phyloP scores from a whole-genome alignment of 352 stramenopile species.

The Pythium chondricola region DNA sequence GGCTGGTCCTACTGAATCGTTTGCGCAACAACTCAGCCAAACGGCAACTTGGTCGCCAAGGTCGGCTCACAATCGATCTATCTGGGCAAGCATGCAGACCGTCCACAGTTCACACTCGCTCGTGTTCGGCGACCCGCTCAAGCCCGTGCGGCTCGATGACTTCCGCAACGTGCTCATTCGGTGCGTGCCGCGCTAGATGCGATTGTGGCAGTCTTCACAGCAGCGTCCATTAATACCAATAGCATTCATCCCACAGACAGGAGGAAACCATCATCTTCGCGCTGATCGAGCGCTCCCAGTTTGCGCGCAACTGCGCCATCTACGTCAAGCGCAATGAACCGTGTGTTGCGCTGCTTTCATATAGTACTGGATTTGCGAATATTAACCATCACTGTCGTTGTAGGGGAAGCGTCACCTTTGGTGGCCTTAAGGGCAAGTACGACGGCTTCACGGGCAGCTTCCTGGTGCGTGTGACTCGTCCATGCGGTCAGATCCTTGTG shows the following conservation, averaged over 20 bases:
- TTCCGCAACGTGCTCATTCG: conserved; percentile 87
- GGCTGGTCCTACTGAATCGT: conserved; percentile 3
- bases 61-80: no score
- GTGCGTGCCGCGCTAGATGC: conserved; percentile 12
- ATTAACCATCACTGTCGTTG: background rate
- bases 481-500: background rate
- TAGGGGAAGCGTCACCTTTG: conserved; percentile 67
- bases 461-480: conserved; percentile 24
- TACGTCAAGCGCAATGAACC: conserved; percentile 89
- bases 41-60: background rate
- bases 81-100: conserved; percentile 16
- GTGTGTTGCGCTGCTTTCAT: conserved; percentile 20
- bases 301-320: conserved; percentile 91
- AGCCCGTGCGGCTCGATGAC: conserved; percentile 79
- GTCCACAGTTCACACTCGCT: conserved; percentile 57
- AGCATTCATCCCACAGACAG: conserved; percentile 35
- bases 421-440: conserved; percentile 81
- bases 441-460: conserved; percentile 79
- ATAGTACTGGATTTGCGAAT: background rate
- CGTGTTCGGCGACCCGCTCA: conserved; percentile 57
- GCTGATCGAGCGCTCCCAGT: conserved; percentile 98
- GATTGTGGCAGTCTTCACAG: no score
- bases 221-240: no score
- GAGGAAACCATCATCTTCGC: conserved; percentile 99
- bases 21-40: conserved; percentile 16